Conservation (phyloP, 2,329 filamentous ascomycete species). For the Rhytidhysteron rufulum region DNA sequence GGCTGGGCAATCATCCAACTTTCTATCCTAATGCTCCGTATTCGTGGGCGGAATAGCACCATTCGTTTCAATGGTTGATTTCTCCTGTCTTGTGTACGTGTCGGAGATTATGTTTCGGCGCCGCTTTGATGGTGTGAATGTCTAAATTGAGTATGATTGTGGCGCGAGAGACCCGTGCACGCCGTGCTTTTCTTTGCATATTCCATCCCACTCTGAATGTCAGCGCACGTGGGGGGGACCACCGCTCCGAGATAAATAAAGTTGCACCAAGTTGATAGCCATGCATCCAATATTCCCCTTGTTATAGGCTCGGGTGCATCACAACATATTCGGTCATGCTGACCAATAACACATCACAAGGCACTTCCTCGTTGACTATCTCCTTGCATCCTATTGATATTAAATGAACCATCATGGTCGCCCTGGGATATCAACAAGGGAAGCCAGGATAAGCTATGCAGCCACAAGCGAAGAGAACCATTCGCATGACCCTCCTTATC, state of each 20-base stretch:
- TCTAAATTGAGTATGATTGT: too few species aligned
- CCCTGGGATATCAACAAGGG: slow-evolving; percentile 2
- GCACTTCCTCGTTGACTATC: not conserved
- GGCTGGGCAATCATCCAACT: too few species aligned
- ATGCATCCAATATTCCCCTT: not conserved
- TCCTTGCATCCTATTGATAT: not conserved
- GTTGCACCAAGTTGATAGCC: not conserved
- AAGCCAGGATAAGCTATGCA: slow-evolving; percentile 2
- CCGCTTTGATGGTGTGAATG: too few species aligned
- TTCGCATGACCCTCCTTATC: not conserved
- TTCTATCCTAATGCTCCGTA: too few species aligned
- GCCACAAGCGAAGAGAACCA: not conserved
- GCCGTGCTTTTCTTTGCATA: too few species aligned
- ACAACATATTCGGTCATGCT: not conserved
- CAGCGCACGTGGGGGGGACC: too few species aligned
- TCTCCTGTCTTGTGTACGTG: too few species aligned
- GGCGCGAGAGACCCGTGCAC: too few species aligned
- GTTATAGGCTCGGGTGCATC: not conserved
- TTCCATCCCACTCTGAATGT: too few species aligned
- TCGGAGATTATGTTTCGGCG: too few species aligned
- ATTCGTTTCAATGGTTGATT: too few species aligned
- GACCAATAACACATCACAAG: not conserved
- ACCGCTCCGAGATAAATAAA: not conserved
- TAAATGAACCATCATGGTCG: slow-evolving; percentile 3
- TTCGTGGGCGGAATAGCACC: too few species aligned